Evolutionary conservation across 2,329 filamentous ascomycete species (phyloP).

Genomic region (Erysiphe pulchra): DNA sequence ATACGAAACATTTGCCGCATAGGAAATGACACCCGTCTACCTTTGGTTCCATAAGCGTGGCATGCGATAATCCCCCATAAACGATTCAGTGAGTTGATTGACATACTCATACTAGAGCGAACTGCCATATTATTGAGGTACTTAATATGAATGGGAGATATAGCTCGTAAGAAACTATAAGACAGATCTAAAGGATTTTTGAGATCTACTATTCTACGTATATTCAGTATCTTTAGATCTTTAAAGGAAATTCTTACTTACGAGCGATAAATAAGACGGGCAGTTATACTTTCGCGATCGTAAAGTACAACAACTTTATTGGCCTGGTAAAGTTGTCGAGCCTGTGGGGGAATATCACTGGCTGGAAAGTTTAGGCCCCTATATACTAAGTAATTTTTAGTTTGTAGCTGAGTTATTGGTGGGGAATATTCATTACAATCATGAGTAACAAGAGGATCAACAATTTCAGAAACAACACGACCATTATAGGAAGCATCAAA

Average conservation of each 20-base stretch:
- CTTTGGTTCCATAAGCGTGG: slow-evolving; percentile 49
- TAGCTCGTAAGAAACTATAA: slow-evolving; percentile 54
- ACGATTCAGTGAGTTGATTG: slow-evolving; percentile 63
- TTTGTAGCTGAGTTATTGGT: neutral
- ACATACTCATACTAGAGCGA: slow-evolving; percentile 85
- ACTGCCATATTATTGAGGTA: slow-evolving; percentile 77
- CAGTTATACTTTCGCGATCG: slow-evolving; percentile 56
- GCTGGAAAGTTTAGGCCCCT: slow-evolving; percentile 54
- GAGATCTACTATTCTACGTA: slow-evolving; percentile 37
- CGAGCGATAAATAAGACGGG: slow-evolving; percentile 53
- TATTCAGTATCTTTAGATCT: neutral
- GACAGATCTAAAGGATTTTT: slow-evolving; percentile 48
- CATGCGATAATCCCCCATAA: slow-evolving; percentile 77
- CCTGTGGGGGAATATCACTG: slow-evolving; percentile 65
- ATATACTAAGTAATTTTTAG: neutral
- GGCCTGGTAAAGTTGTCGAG: slow-evolving; percentile 65
- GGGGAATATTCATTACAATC: slow-evolving; percentile 34
- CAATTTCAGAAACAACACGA: slow-evolving; percentile 64
- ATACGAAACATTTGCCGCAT: slow-evolving; percentile 81
- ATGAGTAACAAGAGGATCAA: slow-evolving; percentile 53
- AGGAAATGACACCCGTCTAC: slow-evolving; percentile 80
- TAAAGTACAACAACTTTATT: slow-evolving; percentile 78
- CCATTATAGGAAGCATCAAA: slow-evolving; percentile 68
- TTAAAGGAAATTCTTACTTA: neutral
- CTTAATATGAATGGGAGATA: slow-evolving; percentile 75